Percentiles rank a stretch among this genome's conserved stretches.
Evolutionary conservation across 306 rosid genomes (phyloP).

Genomic region (Quillaja saponaria): DNA sequence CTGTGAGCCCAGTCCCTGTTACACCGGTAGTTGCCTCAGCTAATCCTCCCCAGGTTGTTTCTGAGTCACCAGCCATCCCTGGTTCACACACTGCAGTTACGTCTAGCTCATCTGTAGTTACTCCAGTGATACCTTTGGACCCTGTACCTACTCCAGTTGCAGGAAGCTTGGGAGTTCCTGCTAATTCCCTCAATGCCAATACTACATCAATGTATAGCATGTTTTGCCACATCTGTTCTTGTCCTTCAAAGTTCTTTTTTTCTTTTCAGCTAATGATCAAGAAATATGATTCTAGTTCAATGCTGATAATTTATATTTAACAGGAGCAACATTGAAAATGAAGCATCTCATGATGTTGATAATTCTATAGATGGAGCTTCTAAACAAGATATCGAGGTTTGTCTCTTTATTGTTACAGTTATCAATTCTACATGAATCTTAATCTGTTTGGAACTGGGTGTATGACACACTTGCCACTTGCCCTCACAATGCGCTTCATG

Average conservation of each 20-base stretch:
- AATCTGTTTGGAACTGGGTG: no score
- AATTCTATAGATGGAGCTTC: constrained; percentile 54
- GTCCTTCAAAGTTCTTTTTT: constrained; percentile 7
- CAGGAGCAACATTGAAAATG: constrained; percentile 51
- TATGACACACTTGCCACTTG: no score
- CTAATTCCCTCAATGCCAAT: constrained; percentile 47
- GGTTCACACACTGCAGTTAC: constrained; percentile 45
- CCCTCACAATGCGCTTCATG: no score
- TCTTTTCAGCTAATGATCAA: neutral
- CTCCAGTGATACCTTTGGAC: constrained; percentile 42
- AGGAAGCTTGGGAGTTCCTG: constrained; percentile 56
- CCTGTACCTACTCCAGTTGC: constrained; percentile 46
- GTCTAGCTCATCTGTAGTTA: constrained; percentile 47
- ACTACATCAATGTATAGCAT: constrained; percentile 51
- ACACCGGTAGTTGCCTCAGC: constrained; percentile 66
- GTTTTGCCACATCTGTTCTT: constrained; percentile 23
- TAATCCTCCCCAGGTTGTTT: constrained; percentile 50
- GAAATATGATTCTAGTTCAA: constrained; percentile 32
- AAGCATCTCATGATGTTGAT: constrained; percentile 59
- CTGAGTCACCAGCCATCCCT: constrained; percentile 50
- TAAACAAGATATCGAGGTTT: constrained; percentile 75
- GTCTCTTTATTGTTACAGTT: no score
- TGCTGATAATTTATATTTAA: constrained; percentile 27
- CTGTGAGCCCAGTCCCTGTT: constrained; percentile 74
- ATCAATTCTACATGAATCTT: no score